phyloP scores from a whole-genome alignment of 257 asterid species.

The Striga asiatica region DNA sequence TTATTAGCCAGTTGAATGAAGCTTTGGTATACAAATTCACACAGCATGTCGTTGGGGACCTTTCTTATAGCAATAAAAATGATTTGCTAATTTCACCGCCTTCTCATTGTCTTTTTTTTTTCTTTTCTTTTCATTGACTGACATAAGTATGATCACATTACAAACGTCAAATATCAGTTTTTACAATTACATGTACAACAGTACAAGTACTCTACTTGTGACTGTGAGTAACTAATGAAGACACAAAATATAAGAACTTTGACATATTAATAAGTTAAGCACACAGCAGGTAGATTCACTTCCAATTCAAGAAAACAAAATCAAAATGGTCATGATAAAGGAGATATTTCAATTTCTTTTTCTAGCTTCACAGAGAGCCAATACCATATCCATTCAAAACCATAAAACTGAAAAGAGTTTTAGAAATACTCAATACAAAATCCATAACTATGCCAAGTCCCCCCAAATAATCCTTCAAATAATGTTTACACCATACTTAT shows the following conservation, averaged over 20 bases:
- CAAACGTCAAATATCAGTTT: too few relatives aligned
- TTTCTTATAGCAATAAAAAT: background rate
- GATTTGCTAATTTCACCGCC: background rate
- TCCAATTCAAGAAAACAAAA: conserved; percentile 7
- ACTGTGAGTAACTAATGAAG: background rate
- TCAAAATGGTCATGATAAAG: background rate
- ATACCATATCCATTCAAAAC: background rate
- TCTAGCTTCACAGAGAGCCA: background rate
- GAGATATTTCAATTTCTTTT: background rate
- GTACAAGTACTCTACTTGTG: background rate
- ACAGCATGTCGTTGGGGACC: background rate
- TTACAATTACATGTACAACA: too few relatives aligned
- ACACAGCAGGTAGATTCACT: background rate
- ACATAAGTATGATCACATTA: too few relatives aligned
- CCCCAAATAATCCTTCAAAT: background rate
- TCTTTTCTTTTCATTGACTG: background rate
- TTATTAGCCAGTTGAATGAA: background rate
- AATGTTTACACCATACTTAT: background rate
- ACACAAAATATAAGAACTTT: background rate
- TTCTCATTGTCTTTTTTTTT: background rate
- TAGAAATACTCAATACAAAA: too few relatives aligned
- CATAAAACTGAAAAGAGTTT: too few relatives aligned
- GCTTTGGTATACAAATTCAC: background rate
- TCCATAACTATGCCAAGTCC: background rate
- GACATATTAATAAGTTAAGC: background rate